phyloP scores from a whole-genome alignment of 345 rosid species.

The Boechera stricta region DNA sequence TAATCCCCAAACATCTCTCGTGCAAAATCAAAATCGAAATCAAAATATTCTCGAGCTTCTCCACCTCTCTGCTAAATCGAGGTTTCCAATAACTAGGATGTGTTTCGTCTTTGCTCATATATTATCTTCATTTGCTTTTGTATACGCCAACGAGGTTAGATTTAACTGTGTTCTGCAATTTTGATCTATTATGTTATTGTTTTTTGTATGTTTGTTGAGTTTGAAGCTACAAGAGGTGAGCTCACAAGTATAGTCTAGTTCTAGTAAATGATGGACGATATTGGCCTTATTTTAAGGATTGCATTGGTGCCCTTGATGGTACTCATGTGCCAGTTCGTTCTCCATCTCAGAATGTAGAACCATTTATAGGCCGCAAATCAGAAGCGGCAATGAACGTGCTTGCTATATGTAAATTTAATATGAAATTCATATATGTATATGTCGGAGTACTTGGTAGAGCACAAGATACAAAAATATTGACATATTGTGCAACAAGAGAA shows the following conservation, averaged over 20 bases:
- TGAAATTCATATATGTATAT: background rate
- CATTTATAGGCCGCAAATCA: background rate
- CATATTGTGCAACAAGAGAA: background rate
- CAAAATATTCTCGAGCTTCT: too few species aligned
- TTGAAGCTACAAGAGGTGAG: background rate
- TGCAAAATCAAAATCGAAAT: too few species aligned
- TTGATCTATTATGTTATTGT: too few species aligned
- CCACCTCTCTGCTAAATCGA: too few species aligned
- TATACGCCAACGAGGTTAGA: too few species aligned
- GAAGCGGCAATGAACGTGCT: background rate
- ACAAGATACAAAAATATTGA: background rate
- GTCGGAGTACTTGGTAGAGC: background rate
- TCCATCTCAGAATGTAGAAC: background rate
- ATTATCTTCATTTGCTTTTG: too few species aligned
- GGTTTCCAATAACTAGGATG: too few species aligned
- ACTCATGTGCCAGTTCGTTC: background rate
- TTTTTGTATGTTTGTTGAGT: too few species aligned
- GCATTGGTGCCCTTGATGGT: background rate
- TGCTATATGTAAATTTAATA: background rate
- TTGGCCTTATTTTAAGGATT: conserved; percentile 8
- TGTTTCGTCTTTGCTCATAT: too few species aligned
- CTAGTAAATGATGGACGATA: background rate
- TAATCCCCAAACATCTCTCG: too few species aligned
- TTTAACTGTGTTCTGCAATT: too few species aligned
- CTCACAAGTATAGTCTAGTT: background rate